Evolutionary conservation across 345 rosid genomes (phyloP), one percentile per base, ranked within the genome.

Genomic region (Mangifera indica): DNA sequence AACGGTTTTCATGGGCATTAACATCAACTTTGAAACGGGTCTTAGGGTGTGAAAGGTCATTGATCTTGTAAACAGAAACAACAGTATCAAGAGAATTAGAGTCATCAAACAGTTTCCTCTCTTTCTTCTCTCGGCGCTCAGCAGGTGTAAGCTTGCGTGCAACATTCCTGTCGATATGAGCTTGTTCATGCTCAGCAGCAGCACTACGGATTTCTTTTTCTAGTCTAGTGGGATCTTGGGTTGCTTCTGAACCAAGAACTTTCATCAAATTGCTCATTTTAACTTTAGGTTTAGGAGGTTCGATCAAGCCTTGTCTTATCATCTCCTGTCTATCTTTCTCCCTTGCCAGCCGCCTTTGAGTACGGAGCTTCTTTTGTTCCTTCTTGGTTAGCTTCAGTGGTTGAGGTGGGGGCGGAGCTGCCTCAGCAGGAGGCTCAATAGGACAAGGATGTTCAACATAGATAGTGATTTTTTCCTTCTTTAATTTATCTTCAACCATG

Each of bases 151-250:
- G 96, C 84, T 92, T 95, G 57, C 99, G 84, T 12, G 98, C 96
- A 32, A 89, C 79, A 53, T 92, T 92, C 82, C 98, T 81, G 64
- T 95, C 99, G 2, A 93, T 91, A 24, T 95, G 98, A 83, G 98
- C 98, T 74, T 93, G 99, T 74, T 95, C 98, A 67, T 97, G 96
- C 86, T 92, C 99, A 5, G 96, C 98, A 59, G 97, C 99, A 37
- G 97, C 97, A 69, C 85, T 91, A 12, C 91, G 91, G 70, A 95
- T 85, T 84, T 95, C 97, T 85, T 77, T 92, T 78, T 95, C 99
- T 26, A 95, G 99, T 80, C 83, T 86, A 40, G 98, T 95, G 29
- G 99, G 98, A 74, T 95, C 99, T 78, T 92, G 97, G n/a, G 98
- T 91, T 22, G 99, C 99, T 83, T 95, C 98, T 25, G 91, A 74